A percentile compares a stretch with the other conserved stretches of the same genome.
Conservation (phyloP, 352 stramenopile species). For the Pythium rishiriense region DNA sequence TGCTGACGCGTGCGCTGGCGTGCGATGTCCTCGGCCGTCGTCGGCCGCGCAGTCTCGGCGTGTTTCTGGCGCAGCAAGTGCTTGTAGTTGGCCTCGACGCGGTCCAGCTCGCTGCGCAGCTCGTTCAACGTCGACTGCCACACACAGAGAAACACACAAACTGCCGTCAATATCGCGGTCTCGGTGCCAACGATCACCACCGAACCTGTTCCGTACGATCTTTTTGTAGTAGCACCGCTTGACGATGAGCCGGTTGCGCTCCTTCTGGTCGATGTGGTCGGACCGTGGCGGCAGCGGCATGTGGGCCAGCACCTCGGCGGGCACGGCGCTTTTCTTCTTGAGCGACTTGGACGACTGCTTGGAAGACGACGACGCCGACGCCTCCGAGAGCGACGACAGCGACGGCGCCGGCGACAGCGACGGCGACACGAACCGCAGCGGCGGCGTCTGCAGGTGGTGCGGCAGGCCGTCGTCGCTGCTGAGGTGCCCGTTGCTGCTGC, state of each 20-base stretch:
- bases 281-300: conserved; percentile 28
- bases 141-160: not conserved
- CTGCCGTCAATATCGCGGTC: not conserved
- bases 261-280: conserved; percentile 23
- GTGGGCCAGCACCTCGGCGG: conserved; percentile 25
- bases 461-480: conserved; percentile 2
- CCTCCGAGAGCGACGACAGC: not conserved
- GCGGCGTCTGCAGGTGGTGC: not conserved
- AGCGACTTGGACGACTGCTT: not conserved
- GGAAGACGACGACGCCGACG: not conserved
- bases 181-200: not conserved
- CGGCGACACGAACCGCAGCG: conserved; percentile 5
- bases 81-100: conserved; percentile 46
- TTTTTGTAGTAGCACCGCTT: conserved; percentile 84
- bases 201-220: conserved; percentile 39
- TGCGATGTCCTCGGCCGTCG: conserved; percentile 18
- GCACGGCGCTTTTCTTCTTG: conserved; percentile 16
- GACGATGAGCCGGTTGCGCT: conserved; percentile 43
- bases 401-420: conserved; percentile 7
- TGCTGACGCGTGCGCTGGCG: conserved; percentile 22
- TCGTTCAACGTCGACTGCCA: conserved; percentile 58
- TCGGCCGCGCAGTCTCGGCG: conserved; percentile 20
- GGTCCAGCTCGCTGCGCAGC: conserved; percentile 45
- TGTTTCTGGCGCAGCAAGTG: conserved; percentile 35
- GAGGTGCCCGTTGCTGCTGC: not conserved